Conservation (phyloP, 2,329 filamentous ascomycete genomes). For the Cadophora sp. region DNA sequence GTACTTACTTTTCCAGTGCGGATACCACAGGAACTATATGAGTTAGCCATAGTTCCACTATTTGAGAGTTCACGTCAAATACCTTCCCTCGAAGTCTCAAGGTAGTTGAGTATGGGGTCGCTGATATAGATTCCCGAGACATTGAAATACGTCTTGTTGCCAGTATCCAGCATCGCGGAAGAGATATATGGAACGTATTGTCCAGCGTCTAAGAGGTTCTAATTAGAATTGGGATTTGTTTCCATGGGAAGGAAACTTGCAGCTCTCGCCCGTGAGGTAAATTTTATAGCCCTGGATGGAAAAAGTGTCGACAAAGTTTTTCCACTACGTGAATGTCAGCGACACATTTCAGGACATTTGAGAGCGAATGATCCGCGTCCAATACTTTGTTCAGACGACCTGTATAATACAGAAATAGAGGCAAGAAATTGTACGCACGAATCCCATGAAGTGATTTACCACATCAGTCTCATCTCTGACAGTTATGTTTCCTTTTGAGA, state of each 20-base stretch:
- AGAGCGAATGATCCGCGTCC: too few species aligned
- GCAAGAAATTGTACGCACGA: slow-evolving; percentile 45
- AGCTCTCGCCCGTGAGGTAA: slow-evolving; percentile 68
- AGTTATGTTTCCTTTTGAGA: slow-evolving; percentile 58
- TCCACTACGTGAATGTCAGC: slow-evolving; percentile 47
- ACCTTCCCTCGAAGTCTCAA: slow-evolving; percentile 40
- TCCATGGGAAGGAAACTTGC: background rate
- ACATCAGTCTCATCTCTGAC: slow-evolving; percentile 59
- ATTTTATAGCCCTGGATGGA: slow-evolving; percentile 60
- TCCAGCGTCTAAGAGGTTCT: too few species aligned
- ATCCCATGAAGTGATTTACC: slow-evolving; percentile 63
- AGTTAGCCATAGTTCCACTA: slow-evolving; percentile 13
- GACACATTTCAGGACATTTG: too few species aligned
- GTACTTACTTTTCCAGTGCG: slow-evolving; percentile 52
- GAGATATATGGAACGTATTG: slow-evolving; percentile 54
- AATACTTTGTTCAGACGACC: too few species aligned
- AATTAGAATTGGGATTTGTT: too few species aligned
- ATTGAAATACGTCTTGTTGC: slow-evolving; percentile 64
- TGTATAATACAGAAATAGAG: too few species aligned
- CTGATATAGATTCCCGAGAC: slow-evolving; percentile 66
- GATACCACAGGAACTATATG: slow-evolving; percentile 49
- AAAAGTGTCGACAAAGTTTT: slow-evolving; percentile 67
- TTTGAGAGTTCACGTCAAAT: background rate
- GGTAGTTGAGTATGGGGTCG: slow-evolving; percentile 58
- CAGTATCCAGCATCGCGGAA: slow-evolving; percentile 52